Percentiles rank a stretch among this genome's conserved stretches.
Conservation (phyloP, 805 yeast species). For the Teunomyces lycoperdinae region DNA sequence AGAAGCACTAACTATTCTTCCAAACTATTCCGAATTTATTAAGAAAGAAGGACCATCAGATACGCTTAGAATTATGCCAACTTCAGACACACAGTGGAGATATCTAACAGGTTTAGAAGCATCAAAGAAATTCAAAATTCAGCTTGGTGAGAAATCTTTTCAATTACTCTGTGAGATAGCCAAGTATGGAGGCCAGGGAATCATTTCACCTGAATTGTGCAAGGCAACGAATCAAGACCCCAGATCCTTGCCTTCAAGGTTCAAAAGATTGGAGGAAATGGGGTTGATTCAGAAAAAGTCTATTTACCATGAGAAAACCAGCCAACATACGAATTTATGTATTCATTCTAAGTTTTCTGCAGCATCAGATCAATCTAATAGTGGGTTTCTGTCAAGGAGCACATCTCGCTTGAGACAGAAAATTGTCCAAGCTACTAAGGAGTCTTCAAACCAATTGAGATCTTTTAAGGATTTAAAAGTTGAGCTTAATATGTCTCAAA, state of each 20-base stretch:
- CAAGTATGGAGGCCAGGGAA: conserved; percentile 51
- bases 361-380: conserved; percentile 9
- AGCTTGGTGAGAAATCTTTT: conserved; percentile 49
- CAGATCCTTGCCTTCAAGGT: conserved; percentile 63
- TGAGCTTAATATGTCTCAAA: conserved; percentile 52
- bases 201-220: conserved; percentile 57
- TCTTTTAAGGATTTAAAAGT: conserved; percentile 59
- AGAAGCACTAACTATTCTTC: conserved; percentile 13
- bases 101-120: conserved; percentile 50
- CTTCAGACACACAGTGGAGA: conserved; percentile 56
- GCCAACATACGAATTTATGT: conserved; percentile 53
- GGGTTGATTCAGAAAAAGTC: conserved; percentile 45
- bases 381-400: conserved; percentile 19
- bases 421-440: conserved; percentile 49
- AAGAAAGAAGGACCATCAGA: conserved; percentile 14
- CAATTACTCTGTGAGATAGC: conserved; percentile 65
- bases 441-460: conserved; percentile 59
- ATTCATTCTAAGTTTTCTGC: conserved; percentile 48
- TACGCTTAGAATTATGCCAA: conserved; percentile 31
- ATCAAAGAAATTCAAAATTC: conserved; percentile 46
- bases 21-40: conserved; percentile 17
- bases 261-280: conserved; percentile 50
- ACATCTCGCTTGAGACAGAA: conserved; percentile 27
- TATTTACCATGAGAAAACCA: conserved; percentile 32
- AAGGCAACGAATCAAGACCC: conserved; percentile 64